Percentiles rank a stretch among this genome's conserved stretches.
Conservation (phyloP, 2,329 filamentous ascomycete genomes). For the Ceratocystis smalleyi region DNA sequence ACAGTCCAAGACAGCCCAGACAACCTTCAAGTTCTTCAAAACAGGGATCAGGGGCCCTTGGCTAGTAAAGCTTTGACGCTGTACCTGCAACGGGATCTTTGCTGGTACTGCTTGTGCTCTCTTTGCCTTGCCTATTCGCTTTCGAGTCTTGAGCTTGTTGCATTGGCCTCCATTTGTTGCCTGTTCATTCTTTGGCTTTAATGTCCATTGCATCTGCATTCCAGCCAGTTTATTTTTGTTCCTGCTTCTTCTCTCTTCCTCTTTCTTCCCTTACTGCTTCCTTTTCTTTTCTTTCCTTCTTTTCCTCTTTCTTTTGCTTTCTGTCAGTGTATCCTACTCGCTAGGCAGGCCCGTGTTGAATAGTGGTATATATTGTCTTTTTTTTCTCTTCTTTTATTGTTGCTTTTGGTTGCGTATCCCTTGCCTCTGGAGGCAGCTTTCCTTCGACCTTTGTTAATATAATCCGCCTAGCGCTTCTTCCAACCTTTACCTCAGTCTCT, state of each 20-base stretch:
- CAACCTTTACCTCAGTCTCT: neutral
- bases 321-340: slow-evolving; percentile 4
- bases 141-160: neutral
- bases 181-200: slow-evolving; percentile 1
- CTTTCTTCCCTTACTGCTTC: slow-evolving; percentile 4
- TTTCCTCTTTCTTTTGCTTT: slow-evolving; percentile 17
- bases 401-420: slow-evolving; percentile 6
- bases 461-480: neutral
- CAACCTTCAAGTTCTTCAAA: slow-evolving; percentile 4
- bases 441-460: slow-evolving; percentile 8
- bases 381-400: slow-evolving; percentile 17
- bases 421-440: slow-evolving; percentile 12
- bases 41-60: neutral
- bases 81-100: slow-evolving; percentile 2
- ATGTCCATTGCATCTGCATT: slow-evolving; percentile 3
- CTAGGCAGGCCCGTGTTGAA: slow-evolving; percentile 11
- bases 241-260: neutral
- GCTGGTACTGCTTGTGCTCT: neutral
- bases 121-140: neutral
- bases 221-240: neutral
- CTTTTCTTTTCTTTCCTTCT: slow-evolving; percentile 14
- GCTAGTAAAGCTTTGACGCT: slow-evolving; percentile 1
- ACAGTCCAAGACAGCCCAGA: neutral
- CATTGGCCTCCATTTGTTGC: neutral
- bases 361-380: slow-evolving; percentile 11